Percentiles rank a stretch among this genome's conserved stretches.
Conservation (phyloP, 2,329 filamentous ascomycete species). For the Sporothrix globosa region DNA sequence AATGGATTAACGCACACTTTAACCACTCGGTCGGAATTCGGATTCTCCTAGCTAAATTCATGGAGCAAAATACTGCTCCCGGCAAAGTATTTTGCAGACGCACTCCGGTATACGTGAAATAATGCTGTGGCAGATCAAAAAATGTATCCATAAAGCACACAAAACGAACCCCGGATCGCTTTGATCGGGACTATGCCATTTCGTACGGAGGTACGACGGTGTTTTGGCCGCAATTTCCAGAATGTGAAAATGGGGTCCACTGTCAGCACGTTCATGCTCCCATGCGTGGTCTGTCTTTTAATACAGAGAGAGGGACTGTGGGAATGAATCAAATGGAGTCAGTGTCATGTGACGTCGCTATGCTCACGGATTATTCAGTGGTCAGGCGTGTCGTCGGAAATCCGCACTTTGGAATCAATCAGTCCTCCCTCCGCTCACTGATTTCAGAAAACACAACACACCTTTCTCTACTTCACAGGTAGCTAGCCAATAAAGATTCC, state of each 20-base stretch:
- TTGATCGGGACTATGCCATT: background rate
- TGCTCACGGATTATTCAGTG: no score
- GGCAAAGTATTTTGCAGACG: background rate
- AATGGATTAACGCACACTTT: slow-evolving; percentile 7
- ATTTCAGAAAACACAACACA: background rate
- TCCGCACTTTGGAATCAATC: slow-evolving; percentile 12
- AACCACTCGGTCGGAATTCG: slow-evolving; percentile 16
- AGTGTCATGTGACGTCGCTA: background rate
- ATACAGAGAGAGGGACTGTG: background rate
- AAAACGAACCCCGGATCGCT: background rate
- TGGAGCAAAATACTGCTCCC: slow-evolving; percentile 10
- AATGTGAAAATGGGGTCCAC: background rate
- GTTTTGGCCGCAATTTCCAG: background rate
- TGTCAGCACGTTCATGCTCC: background rate
- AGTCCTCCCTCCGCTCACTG: background rate
- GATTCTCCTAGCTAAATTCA: background rate
- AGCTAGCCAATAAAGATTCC: background rate
- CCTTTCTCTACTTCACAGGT: slow-evolving; percentile 1
- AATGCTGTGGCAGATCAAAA: background rate
- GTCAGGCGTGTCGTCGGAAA: no score
- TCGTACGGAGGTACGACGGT: background rate
- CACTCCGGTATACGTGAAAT: background rate
- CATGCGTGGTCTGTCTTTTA: background rate
- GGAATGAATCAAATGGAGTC: no score
- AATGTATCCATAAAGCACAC: background rate